phyloP scores from a whole-genome alignment of 2,329 filamentous ascomycete species.

The Colletotrichum orchidophilum region DNA sequence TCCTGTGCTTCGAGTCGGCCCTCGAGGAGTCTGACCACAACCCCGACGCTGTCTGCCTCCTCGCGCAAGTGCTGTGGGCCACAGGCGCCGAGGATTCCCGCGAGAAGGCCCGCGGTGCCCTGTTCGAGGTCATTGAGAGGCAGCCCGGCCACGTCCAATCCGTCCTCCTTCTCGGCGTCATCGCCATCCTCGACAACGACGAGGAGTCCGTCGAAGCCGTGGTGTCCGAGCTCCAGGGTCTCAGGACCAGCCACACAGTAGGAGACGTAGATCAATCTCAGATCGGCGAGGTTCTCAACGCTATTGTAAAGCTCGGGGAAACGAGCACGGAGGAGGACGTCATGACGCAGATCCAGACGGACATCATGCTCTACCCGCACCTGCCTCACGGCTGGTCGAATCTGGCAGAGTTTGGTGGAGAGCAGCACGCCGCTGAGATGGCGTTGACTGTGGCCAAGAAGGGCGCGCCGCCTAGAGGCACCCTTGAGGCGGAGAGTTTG shows the following conservation, averaged over 20 bases:
- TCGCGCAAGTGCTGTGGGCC: constrained; percentile 94
- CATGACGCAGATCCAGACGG: constrained; percentile 73
- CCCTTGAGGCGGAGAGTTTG: constrained; percentile 74
- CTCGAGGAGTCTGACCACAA: constrained; percentile 79
- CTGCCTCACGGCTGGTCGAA: constrained; percentile 84
- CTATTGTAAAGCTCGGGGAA: constrained; percentile 70
- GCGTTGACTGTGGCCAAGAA: constrained; percentile 81
- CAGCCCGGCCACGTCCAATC: constrained; percentile 81
- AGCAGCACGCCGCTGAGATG: constrained; percentile 74
- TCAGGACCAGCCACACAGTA: constrained; percentile 75
- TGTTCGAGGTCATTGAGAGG: constrained; percentile 82
- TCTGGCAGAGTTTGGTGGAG: constrained; percentile 69
- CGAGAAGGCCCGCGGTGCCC: constrained; percentile 77
- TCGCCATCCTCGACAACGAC: constrained; percentile 84
- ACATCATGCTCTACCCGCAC: constrained; percentile 83
- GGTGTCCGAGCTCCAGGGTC: constrained; percentile 75
- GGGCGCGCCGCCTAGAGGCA: constrained; percentile 77
- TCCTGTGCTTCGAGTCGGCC: constrained; percentile 82
- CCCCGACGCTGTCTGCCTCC: constrained; percentile 85
- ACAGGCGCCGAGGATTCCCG: constrained; percentile 80
- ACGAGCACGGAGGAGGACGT: constrained; percentile 59
- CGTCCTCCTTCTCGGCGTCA: constrained; percentile 82
- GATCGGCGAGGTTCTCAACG: constrained; percentile 80
- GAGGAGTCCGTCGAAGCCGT: constrained; percentile 83
- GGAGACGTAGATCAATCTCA: constrained; percentile 70